Evolutionary conservation across 805 yeast species (phyloP), one percentile per base, ranked within the genome.

Genomic region (Spathaspora passalidarum): DNA sequence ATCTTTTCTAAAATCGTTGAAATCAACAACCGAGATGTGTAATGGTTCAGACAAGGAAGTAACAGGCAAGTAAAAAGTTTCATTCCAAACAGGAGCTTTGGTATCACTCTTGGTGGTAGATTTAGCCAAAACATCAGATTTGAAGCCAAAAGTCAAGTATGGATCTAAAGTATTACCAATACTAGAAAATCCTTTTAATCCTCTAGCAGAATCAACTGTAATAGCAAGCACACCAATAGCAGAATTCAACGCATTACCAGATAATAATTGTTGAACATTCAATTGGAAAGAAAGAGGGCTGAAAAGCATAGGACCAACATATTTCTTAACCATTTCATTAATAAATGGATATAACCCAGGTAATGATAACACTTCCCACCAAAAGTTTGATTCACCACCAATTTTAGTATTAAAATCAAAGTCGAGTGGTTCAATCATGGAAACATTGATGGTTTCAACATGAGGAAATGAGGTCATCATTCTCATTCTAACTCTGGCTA

Each of bases 401-500:
- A 68, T 38, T 53, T 78, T 83, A 38, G 88, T 77, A 45, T 81
- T 79, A 62, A 91, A 94, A 66, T 95, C 99, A 64, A 92, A 80
- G 53, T 84, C 78, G 7, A 98, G 97, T 32, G 94, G 84, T 48
- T 88, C 92, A 66, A 90, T 72, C 53, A 95, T 69, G 14, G 96
- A 84, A 23, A 94, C 80, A 59, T 86, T 91, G 18, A 90, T 83
- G 1, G 97, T 91, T 63, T 94, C 95, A 49, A 94, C 75, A 68
- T 94, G 98, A 2, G 99, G 99, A 66, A 86, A 90, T 8, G 88
- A 76, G 2, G 89, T 65, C 86, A 88, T 92, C 84, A 94, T 83
- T 74, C 90, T 86, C 61, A 95, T 65, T 59, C 97, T 77, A 43
- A 94, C 81, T 65, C 98, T 80, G 40, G 84, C 78, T 49, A 80